Evolutionary conservation across 75 land plant species (phyloP).

Genomic region (Picea glauca): DNA sequence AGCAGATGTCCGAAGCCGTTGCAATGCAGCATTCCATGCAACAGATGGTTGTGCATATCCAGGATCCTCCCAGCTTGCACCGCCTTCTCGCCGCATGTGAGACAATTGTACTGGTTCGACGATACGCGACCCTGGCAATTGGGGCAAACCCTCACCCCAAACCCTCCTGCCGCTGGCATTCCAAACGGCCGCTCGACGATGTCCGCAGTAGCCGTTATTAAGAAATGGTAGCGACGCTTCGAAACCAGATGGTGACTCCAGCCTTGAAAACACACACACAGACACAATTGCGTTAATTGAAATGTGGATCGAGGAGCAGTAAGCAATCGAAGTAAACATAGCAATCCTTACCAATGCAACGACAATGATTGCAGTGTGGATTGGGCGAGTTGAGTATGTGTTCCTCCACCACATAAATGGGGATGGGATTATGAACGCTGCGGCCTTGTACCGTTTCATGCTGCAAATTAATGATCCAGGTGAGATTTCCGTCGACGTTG

Average conservation of each 20-base stretch:
- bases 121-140: conserved; percentile 14
- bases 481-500: background rate
- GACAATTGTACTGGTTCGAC: conserved; percentile 1
- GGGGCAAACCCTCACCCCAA: conserved; percentile 13
- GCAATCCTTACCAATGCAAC: conserved; percentile 57
- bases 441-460: too few species aligned
- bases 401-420: conserved; percentile 70
- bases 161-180: background rate
- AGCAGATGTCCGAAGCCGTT: conserved; percentile 93
- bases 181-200: background rate
- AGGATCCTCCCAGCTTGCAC: conserved; percentile 20
- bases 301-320: too few species aligned
- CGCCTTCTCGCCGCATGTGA: background rate
- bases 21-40: conserved; percentile 88
- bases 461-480: too few species aligned
- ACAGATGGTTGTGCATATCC: conserved; percentile 58
- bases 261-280: conserved; percentile 23
- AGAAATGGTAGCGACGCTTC: conserved; percentile 69
- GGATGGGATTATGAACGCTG: too few species aligned
- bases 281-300: background rate
- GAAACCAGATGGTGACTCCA: conserved; percentile 84
- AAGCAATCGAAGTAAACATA: background rate
- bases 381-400: conserved; percentile 27
- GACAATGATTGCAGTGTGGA: conserved; percentile 78
- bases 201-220: conserved; percentile 39